Percentiles rank a stretch among this genome's conserved stretches.
phyloP scores from a whole-genome alignment of 1,284 basidiomycete genomes.

The Marasmius sp. region DNA sequence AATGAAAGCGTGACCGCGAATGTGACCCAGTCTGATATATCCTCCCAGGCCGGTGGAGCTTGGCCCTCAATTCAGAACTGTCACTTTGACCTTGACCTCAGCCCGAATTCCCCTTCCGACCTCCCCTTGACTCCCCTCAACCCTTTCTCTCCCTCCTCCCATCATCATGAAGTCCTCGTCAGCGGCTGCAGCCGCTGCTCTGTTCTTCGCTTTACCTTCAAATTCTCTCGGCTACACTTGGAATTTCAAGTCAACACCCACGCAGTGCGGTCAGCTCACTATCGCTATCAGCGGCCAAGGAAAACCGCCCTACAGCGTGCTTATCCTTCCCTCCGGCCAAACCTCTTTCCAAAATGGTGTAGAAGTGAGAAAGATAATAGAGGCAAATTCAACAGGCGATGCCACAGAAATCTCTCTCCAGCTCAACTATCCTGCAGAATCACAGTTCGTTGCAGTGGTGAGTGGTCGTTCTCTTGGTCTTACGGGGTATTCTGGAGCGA shows the following conservation, averaged over 20 bases:
- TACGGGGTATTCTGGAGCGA: not conserved
- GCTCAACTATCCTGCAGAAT: slow-evolving; percentile 64
- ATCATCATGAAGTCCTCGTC: not conserved
- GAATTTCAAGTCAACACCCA: slow-evolving; percentile 53
- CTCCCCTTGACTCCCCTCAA: not conserved
- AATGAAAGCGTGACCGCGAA: not conserved
- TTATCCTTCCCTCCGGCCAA: slow-evolving; percentile 67
- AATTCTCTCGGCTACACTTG: slow-evolving; percentile 55
- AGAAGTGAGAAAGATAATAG: slow-evolving; percentile 65
- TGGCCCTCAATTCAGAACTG: not conserved
- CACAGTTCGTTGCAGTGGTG: slow-evolving; percentile 75
- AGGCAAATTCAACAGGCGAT: slow-evolving; percentile 47
- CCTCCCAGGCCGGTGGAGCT: slow-evolving; percentile 1
- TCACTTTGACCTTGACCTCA: not conserved
- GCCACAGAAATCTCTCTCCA: slow-evolving; percentile 49
- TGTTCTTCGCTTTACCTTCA: slow-evolving; percentile 27
- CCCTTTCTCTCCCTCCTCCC: not conserved
- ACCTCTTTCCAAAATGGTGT: slow-evolving; percentile 56
- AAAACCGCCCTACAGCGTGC: slow-evolving; percentile 60
- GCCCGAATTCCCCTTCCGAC: not conserved
- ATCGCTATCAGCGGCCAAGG: slow-evolving; percentile 55
- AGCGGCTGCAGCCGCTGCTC: not conserved
- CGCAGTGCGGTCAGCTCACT: slow-evolving; percentile 64
- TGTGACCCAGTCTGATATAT: not conserved
- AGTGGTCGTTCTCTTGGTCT: slow-evolving; percentile 29